phyloP scores from a whole-genome alignment of 352 stramenopile genomes.

The Sclerospora graminicola region DNA sequence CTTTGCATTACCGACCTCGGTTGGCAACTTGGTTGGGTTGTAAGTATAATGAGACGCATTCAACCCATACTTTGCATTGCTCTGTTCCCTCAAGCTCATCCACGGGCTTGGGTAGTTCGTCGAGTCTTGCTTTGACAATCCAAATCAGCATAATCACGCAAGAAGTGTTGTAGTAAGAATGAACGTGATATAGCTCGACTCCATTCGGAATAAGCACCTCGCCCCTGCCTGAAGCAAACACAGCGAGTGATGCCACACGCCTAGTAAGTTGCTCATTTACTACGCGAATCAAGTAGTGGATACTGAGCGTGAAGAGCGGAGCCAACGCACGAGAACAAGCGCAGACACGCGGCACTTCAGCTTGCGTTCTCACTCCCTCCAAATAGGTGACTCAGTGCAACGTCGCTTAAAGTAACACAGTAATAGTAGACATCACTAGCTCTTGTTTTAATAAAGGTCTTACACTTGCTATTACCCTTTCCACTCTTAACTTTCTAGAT shows the following conservation, averaged over 20 bases:
- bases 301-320: constrained; percentile 72
- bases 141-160: constrained; percentile 56
- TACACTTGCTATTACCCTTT: too few species aligned
- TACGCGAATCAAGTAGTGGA: constrained; percentile 77
- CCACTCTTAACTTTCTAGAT: too few species aligned
- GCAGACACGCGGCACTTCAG: too few species aligned
- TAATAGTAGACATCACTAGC: too few species aligned
- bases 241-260: constrained; percentile 68
- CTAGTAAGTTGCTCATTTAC: constrained; percentile 74
- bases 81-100: constrained; percentile 22
- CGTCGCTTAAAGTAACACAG: too few species aligned
- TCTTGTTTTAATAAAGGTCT: too few species aligned
- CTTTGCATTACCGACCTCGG: too few species aligned
- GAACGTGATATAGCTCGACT: constrained; percentile 69
- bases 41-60: too few species aligned
- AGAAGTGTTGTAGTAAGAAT: constrained; percentile 60
- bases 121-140: constrained; percentile 58
- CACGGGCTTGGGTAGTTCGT: too few species aligned
- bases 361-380: too few species aligned
- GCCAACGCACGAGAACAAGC: constrained; percentile 54
- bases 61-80: constrained; percentile 21
- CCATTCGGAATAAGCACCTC: constrained; percentile 76
- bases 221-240: constrained; percentile 76
- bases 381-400: too few species aligned
- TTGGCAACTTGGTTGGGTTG: too few species aligned